Evolutionary conservation across 768 basidiomycete genomes (phyloP), one percentile per base, ranked within the genome.

Genomic region (Tylopilus intermedius): DNA sequence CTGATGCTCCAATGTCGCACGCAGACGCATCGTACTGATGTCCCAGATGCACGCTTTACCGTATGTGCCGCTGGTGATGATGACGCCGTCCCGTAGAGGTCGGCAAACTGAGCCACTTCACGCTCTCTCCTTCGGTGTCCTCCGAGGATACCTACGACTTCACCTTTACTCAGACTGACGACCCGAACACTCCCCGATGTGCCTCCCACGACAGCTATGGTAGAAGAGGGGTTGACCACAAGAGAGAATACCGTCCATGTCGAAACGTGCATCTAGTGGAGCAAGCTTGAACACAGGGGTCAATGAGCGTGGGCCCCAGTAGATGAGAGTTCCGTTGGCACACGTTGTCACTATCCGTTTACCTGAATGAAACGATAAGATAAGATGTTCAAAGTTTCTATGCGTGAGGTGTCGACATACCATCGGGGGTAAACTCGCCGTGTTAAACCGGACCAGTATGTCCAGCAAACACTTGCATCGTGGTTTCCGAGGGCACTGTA

Each of bases 31-130:
- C 24, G 91, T 94, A 46, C 79, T 79, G 40, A 94, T 76, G 71
- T 99, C 96, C 94, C 95, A 99, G 32, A 97, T 84, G 61, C 89
- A 92, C 15, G 84, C 88, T 65, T 92, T 94, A 0, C 94, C 93
- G 64, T 99, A 96, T 4, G 95, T 97, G 5, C 82, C 93, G 10
- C 90, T 94, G 2, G 89, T 92, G 0, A 91, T 82, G 10, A 85
- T 84, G 18, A 90, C 81, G 8, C 58, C 63, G 84, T 74, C n/a
- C n/a, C n/a, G n/a, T n/a, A n/a, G 18, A 94, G 72, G 60, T 94
- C 90, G 24, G 94, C 79, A 64, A 95, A 97, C 45, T 77, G 79
- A 33, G 94, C 77, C 1, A 85, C 83, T 72, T 97, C 95, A 96
- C 83, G 61, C 90, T 93, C 64, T 96, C 90, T 22, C 82, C 88